Base-by-base conservation (phyloP, 148 eudicot species). In the Vaccinium darrowii region DNA sequence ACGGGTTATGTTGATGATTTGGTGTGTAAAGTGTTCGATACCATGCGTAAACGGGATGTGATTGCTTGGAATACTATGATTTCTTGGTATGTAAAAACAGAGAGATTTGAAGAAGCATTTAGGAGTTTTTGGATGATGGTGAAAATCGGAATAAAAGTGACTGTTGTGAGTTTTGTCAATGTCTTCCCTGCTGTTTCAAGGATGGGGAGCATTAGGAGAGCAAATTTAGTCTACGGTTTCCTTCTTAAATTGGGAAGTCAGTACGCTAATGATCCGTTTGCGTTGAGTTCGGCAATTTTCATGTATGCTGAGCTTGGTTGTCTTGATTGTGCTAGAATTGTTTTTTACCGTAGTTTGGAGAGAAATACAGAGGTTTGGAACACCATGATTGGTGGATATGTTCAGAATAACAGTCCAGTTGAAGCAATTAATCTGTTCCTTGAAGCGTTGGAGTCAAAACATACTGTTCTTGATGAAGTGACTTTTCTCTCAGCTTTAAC, bases 331-430 rank as follows among this genome's bases (percentile, higher is more conserved):
- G 94, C 97, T 78, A 91, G 91, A 69, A 92, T 84, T 84, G 73
- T 93, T n/a, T 96, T 96, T 78, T 92, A 93, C 67, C 85, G 74
- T 52, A 86, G 97, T 86, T 86, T 87, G 87, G 91, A 89, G 52
- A 96, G 90, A 90, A 96, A 93, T 90, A 91, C 92, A 19, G 96
- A 95, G 92, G 90, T 95, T 84, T 96, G 97, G 99, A 96, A 96
- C 87, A 91, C 98, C 67, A 95, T 96, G 98, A 92, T 96, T 79
- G 91, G 94, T 81, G 98, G 95, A 50, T 96, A 94, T 87, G 81
- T 93, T 88, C 92, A 93, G 83, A 93, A 92, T 21, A 85, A 87
- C 67, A 82, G 88, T 83, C 94, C 90, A n/a, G 57, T 87, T 77
- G 91, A 92, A 81, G 99, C 98, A 23, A 88, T 96, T 77, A 75